Conservation (phyloP, 2,329 filamentous ascomycete species). For the Didymella sp. region DNA sequence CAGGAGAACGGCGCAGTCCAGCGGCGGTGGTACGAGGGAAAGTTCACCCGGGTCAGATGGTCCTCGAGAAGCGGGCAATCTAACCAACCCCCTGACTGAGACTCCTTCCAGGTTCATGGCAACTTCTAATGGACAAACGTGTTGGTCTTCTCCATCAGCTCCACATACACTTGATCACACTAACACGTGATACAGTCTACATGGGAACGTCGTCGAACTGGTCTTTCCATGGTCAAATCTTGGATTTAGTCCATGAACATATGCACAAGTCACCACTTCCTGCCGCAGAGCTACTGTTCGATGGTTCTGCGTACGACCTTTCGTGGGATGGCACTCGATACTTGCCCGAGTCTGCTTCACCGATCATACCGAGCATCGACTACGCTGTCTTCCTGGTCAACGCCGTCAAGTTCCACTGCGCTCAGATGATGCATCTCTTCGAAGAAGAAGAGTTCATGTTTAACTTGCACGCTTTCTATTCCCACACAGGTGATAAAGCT, state of each 20-base stretch:
- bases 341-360: slow-evolving; percentile 39
- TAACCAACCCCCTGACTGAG: slow-evolving; percentile 37
- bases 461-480: slow-evolving; percentile 53
- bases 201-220: slow-evolving; percentile 65
- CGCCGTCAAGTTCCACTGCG: slow-evolving; percentile 64
- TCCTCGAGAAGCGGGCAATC: slow-evolving; percentile 26
- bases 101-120: slow-evolving; percentile 39
- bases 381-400: slow-evolving; percentile 62
- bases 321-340: slow-evolving; percentile 57
- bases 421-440: slow-evolving; percentile 62
- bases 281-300: slow-evolving; percentile 56
- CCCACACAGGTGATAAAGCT: slow-evolving; percentile 39
- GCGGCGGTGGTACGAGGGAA: slow-evolving; percentile 25
- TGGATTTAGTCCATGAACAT: slow-evolving; percentile 59
- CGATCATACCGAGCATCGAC: slow-evolving; percentile 59
- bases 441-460: slow-evolving; percentile 61
- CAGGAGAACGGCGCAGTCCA: slow-evolving; percentile 18
- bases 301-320: slow-evolving; percentile 61
- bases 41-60: slow-evolving; percentile 30
- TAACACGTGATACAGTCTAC: slow-evolving; percentile 51
- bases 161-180: not conserved
- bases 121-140: slow-evolving; percentile 32
- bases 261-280: slow-evolving; percentile 55
- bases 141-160: slow-evolving; percentile 14
- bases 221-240: slow-evolving; percentile 60